Base-by-base conservation (phyloP, 148 eudicot genomes). In the Limonium bicolor region DNA sequence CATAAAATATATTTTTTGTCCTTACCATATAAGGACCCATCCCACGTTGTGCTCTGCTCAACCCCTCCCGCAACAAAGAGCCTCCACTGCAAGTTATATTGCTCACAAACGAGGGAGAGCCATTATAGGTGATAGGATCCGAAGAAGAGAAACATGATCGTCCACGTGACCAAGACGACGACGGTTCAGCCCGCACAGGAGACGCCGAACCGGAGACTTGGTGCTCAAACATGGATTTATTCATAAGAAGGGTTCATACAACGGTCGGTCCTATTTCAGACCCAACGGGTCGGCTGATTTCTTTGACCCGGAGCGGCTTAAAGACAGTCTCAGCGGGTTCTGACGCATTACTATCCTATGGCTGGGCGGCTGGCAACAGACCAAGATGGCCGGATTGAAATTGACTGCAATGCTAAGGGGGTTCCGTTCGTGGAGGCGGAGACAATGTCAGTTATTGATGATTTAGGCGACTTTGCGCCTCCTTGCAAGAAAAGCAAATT, bases 391-490 rank as follows among this genome's bases (percentile, higher is more conserved):
- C 44, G 44, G 13, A 4, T 40, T 3, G 44, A 40, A 27, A 40
- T 40, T 15, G 25, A 19, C n/a, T 40, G 44, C 44, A 40, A 40
- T 29, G 56, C 45, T 0, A 16, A 56, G 21, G 68, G 69, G 7
- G 63, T 9, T 12, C n/a, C 27, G 18, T 58, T 46, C 34, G 19
- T 64, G 8, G 59, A 52, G 50, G 63, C 59, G 1, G 55, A 58
- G 21, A 46, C 63, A n/a, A 41, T 14, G 4, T 6, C 27, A 10
- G 18, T 21, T 0, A 17, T 63, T 3, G 36, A 8, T 19, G 62
- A 56, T 7, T 13, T 62, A 14, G 56, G 55, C 1, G 54, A 42
- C 13, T 39, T 35, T 11, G 41, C 12, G 1, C 61, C 40, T 0
- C 42, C 34, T 1, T 6, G 5, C 0, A 16, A 37, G 25, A 42